Evolutionary conservation across 169 alveolate species (phyloP).

Genomic region (Cryptosporidium xiaoi): DNA sequence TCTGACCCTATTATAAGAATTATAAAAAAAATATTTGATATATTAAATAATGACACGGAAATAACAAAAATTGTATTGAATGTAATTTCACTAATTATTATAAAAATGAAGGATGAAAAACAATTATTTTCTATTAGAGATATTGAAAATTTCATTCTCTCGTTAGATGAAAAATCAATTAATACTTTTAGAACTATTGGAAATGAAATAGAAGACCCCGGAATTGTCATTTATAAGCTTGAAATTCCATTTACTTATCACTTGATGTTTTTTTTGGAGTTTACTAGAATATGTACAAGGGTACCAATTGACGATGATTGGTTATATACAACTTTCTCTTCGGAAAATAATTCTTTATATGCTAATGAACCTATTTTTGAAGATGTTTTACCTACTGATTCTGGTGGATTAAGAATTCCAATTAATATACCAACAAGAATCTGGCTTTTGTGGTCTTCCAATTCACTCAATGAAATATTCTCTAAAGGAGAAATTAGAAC

Average conservation of each 20-base stretch:
- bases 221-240: conserved; percentile 13
- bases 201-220: conserved; percentile 4
- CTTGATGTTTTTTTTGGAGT: conserved; percentile 45
- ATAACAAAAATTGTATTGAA: conserved; percentile 1
- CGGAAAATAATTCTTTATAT: not conserved
- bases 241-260: conserved; percentile 30
- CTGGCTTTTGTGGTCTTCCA: conserved; percentile 51
- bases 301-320: conserved; percentile 29
- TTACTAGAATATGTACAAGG: conserved; percentile 25
- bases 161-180: not conserved
- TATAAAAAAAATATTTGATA: not conserved
- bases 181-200: not conserved
- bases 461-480: not conserved
- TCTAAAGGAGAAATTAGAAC: conserved; percentile 1
- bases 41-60: not conserved
- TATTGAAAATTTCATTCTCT: conserved; percentile 30
- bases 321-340: conserved; percentile 3
- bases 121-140: conserved; percentile 10
- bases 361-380: not conserved
- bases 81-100: conserved; percentile 18
- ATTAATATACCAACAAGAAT: conserved; percentile 52
- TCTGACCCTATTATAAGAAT: conserved; percentile 23
- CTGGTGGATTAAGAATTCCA: conserved; percentile 11
- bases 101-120: not conserved
- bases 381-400: not conserved